Conservation (phyloP, 1,284 basidiomycete species). For the Pseudozyma sp. region DNA sequence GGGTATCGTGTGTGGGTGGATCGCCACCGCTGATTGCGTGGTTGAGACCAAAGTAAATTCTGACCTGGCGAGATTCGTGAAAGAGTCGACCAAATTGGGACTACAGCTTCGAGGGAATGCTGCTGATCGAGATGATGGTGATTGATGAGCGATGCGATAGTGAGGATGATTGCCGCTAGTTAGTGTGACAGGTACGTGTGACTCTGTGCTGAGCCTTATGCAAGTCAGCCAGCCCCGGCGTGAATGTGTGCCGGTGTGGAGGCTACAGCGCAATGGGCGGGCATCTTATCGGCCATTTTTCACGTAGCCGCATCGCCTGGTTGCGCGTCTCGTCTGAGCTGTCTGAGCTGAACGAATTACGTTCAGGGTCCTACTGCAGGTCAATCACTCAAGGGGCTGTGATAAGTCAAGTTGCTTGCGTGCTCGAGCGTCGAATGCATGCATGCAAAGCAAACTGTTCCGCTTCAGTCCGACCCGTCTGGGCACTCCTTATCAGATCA, state of each 20-base stretch:
- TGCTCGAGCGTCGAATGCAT: not conserved
- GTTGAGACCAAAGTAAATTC: not conserved
- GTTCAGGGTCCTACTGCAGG: not conserved
- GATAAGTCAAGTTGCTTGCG: slow-evolving; percentile 1
- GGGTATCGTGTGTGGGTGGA: too few species aligned
- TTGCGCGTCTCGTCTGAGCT: slow-evolving; percentile 12
- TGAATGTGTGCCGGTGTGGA: slow-evolving; percentile 17
- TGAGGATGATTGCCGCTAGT: too few species aligned
- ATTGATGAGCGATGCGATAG: too few species aligned
- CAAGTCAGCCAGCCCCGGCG: not conserved
- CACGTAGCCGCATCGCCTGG: too few species aligned
- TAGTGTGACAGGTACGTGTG: not conserved
- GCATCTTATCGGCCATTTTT: slow-evolving; percentile 14
- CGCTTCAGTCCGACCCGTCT: not conserved
- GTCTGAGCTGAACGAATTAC: slow-evolving; percentile 3
- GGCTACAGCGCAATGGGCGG: slow-evolving; percentile 7
- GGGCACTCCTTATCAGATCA: slow-evolving; percentile 4
- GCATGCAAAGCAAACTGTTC: not conserved
- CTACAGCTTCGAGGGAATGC: too few species aligned
- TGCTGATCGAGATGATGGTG: too few species aligned
- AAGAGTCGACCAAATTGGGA: too few species aligned
- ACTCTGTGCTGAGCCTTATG: not conserved
- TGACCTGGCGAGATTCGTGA: too few species aligned
- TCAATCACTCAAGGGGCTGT: too few species aligned
- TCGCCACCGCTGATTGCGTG: too few species aligned